Evolutionary conservation across 2,329 filamentous ascomycete genomes (phyloP).

Genomic region (Sporothrix inflata): DNA sequence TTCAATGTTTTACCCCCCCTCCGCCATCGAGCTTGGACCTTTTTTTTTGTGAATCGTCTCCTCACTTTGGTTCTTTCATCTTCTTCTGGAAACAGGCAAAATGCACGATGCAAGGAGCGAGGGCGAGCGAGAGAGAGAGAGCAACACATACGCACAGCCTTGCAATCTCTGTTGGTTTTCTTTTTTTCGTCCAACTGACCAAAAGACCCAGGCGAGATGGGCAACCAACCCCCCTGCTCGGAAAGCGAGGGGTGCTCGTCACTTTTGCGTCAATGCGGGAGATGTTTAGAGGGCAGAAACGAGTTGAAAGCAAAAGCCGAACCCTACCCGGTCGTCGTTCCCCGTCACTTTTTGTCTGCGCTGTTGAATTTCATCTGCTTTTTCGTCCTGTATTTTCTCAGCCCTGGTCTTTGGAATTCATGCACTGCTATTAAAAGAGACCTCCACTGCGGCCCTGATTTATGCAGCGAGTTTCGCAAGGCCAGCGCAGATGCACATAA

Average conservation of each 20-base stretch:
- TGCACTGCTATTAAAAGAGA: background rate
- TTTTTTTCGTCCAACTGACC: background rate
- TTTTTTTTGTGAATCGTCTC: background rate
- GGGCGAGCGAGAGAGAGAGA: background rate
- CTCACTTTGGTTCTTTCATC: background rate
- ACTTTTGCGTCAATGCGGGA: background rate
- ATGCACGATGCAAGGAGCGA: background rate
- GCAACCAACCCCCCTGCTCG: background rate
- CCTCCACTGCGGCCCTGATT: background rate
- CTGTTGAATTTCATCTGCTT: background rate
- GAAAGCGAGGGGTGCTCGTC: background rate
- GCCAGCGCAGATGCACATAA: background rate
- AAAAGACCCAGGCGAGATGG: background rate
- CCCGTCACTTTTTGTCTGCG: background rate
- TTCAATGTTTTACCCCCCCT: background rate
- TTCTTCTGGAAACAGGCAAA: background rate
- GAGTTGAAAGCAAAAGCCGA: background rate
- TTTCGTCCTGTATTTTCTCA: constrained; percentile 1
- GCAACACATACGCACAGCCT: background rate
- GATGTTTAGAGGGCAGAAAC: background rate
- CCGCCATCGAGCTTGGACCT: background rate
- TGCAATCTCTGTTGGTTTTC: background rate
- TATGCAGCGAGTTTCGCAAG: background rate
- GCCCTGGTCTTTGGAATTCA: background rate
- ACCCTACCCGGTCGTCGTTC: background rate